phyloP scores from a whole-genome alignment of 305 asterid species.

The Ajuga reptans region DNA sequence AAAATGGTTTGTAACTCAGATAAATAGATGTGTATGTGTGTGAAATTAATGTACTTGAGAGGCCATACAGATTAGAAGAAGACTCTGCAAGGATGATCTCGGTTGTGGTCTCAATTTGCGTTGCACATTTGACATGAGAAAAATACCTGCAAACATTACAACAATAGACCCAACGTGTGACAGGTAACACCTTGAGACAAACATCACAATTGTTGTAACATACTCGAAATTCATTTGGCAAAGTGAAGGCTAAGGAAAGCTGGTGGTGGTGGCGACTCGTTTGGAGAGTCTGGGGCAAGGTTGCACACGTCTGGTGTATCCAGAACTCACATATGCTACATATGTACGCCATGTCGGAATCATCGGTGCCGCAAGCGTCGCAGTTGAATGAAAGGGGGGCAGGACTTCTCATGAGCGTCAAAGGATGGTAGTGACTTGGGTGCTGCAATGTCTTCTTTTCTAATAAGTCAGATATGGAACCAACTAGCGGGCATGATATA shows the following conservation, averaged over 20 bases:
- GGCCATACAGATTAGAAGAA: background rate
- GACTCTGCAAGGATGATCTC: background rate
- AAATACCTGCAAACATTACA: background rate
- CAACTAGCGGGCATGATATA: background rate
- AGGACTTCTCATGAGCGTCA: background rate
- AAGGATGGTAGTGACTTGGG: conserved; percentile 4
- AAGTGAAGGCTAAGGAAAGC: background rate
- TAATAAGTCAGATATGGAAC: background rate
- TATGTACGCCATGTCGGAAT: conserved; percentile 1
- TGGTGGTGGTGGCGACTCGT: background rate
- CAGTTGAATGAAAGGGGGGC: background rate
- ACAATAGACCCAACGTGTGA: background rate
- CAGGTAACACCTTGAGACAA: background rate
- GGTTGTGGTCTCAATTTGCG: background rate
- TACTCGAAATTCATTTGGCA: background rate
- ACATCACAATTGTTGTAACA: background rate
- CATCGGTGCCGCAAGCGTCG: conserved; percentile 9
- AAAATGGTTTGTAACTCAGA: too few species aligned
- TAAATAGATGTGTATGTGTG: background rate
- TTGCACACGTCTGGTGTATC: conserved; percentile 2
- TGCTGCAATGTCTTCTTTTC: background rate
- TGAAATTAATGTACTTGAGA: too few species aligned
- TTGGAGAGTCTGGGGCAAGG: background rate
- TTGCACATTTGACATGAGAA: conserved; percentile 1
- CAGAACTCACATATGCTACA: background rate